Evolutionary conservation across 1,284 basidiomycete genomes (phyloP), one percentile per base, ranked within the genome.

Genomic region (Ustilago bromivora): DNA sequence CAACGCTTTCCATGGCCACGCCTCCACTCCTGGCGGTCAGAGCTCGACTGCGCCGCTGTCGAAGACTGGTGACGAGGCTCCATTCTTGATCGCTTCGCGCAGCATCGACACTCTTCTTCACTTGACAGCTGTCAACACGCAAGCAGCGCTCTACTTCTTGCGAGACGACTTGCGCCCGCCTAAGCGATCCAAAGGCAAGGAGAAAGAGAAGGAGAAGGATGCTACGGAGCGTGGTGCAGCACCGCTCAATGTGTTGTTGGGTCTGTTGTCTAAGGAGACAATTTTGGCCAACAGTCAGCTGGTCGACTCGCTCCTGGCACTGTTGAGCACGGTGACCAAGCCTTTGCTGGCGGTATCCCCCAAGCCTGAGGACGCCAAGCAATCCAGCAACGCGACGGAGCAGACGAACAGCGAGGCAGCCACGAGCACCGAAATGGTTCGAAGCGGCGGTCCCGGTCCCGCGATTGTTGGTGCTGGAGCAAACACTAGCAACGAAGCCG

Each of bases 61-160:
- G n/a, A 66, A 66, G 51, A 79, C 82, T 46, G 84, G 84, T n/a
- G 84, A 84, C 34, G 84, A 86, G 67, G 84, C 84, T 35, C 84
- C 84, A 28, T 82, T 81, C 71, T 71, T 86, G 66, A 84, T 86
- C 31, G 84, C 84, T 2, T 77, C 78, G 17, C 82, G 84, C 59
- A 82, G 79, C 55, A 77, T 86, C 55, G 84, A 85, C 57, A 81
- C 79, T 35, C 66, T 86, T 34, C 69, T 80, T 15, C 75, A 83
- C 55, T 71, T 86, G 46, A 80, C 83, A 0, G 59, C 66, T 17
- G 68, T 68, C 46, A 85, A 84, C 64, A 67, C 66, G 23, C 80
- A 84, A 36, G 79, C 79, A 38, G 81, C 84, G 1, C 59, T 76
- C n/a, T 84, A 76, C 73, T 86, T 85, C 67, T 61, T 86, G 64